Conservation (phyloP, 371 early-diverging fungal genomes). For the Smittium culicis region DNA sequence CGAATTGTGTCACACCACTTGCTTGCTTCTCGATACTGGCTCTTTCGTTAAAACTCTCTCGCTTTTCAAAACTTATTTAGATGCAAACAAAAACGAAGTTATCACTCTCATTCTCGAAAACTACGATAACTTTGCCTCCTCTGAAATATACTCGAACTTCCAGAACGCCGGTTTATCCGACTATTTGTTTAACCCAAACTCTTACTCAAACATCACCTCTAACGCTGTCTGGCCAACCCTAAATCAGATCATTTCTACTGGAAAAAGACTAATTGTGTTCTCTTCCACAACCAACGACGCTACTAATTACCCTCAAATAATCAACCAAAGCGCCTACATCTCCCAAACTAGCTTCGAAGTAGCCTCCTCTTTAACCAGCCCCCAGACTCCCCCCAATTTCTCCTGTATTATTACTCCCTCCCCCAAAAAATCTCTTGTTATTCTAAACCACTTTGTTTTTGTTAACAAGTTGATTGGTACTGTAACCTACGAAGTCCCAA, state of each 20-base stretch:
- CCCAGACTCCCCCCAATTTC: no score
- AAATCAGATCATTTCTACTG: slow-evolving; percentile 39
- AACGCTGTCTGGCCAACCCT: slow-evolving; percentile 52
- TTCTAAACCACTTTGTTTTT: slow-evolving; percentile 33
- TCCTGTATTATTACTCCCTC: slow-evolving; percentile 14
- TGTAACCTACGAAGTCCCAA: slow-evolving; percentile 15
- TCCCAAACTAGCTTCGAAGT: slow-evolving; percentile 29
- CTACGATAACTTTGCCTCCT: slow-evolving; percentile 34
- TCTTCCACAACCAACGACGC: slow-evolving; percentile 39
- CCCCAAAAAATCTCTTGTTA: slow-evolving; percentile 16
- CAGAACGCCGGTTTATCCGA: slow-evolving; percentile 38
- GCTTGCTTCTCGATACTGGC: slow-evolving; percentile 45
- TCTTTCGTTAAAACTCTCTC: slow-evolving; percentile 35
- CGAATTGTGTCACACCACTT: slow-evolving; percentile 50
- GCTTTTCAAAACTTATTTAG: slow-evolving; percentile 38
- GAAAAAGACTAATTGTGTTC: slow-evolving; percentile 53
- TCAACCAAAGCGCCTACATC: slow-evolving; percentile 18
- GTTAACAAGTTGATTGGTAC: slow-evolving; percentile 12
- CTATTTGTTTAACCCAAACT: slow-evolving; percentile 25
- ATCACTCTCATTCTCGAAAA: slow-evolving; percentile 59
- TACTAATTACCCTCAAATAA: slow-evolving; percentile 41
- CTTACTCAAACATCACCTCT: slow-evolving; percentile 14
- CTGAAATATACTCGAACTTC: slow-evolving; percentile 38
- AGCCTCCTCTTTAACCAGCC: neutral
- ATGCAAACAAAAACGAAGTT: slow-evolving; percentile 49